These are phyloP conservation scores for Amanita molliuscula DNA, from an alignment of 768 basidiomycete genomes.

Conservation along the genomic window DNA sequence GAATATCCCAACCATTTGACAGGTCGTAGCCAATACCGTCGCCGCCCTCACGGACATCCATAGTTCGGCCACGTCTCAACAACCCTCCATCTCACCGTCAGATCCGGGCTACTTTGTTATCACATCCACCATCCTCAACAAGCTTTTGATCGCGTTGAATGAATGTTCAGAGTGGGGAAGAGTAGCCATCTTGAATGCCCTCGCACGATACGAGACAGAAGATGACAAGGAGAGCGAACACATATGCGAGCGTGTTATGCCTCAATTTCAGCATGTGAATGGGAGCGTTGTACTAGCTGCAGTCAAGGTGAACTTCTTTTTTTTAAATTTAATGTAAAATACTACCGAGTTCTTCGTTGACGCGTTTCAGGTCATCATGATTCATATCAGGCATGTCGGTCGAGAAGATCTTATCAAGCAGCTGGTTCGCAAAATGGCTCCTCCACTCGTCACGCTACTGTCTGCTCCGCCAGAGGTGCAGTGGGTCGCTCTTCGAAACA, in stretches of 20 bases:
- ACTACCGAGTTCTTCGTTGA: not conserved
- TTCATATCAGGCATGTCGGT: constrained; percentile 78
- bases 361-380: constrained; percentile 80
- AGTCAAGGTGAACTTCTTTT: constrained; percentile 54
- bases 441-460: constrained; percentile 88
- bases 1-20: not conserved
- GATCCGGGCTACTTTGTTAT: constrained; percentile 71
- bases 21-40: constrained; percentile 98
- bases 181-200: constrained; percentile 82
- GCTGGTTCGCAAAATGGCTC: constrained; percentile 93
- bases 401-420: constrained; percentile 80
- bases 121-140: constrained; percentile 74
- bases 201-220: constrained; percentile 71
- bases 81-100: constrained; percentile 41
- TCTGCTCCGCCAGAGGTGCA: constrained; percentile 97
- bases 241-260: constrained; percentile 96
- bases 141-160: constrained; percentile 89
- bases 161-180: constrained; percentile 99
- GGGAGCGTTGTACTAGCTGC: constrained; percentile 95
- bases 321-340: constrained; percentile 2
- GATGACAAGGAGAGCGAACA: constrained; percentile 97
- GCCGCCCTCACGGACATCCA: constrained; percentile 92
- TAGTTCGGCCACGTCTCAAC: constrained; percentile 43
- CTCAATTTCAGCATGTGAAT: constrained; percentile 97
- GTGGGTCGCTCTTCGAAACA: constrained; percentile 95